These are phyloP conservation scores for Kwoniella sp. DNA, from an alignment of 768 basidiomycete species.

Conservation along the genomic window DNA sequence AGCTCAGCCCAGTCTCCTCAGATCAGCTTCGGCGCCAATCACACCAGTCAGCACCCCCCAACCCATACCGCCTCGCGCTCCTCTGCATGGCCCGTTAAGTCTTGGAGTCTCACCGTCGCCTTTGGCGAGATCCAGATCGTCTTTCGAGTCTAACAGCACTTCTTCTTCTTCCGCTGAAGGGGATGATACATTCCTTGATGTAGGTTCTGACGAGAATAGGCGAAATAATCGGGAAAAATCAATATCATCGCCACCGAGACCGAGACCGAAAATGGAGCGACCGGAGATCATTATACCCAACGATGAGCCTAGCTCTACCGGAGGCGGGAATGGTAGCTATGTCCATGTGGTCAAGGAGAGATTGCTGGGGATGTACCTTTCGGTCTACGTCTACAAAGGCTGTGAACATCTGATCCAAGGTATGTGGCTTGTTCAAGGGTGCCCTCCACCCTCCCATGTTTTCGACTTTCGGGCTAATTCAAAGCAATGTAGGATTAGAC, in stretches of 20 bases:
- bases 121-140: slow-evolving; percentile 27
- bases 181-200: slow-evolving; percentile 5
- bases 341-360: slow-evolving; percentile 83
- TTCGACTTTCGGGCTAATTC: slow-evolving; percentile 3
- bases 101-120: slow-evolving; percentile 19
- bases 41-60: slow-evolving; percentile 12
- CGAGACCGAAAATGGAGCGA: slow-evolving; percentile 6
- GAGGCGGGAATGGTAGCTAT: slow-evolving; percentile 68
- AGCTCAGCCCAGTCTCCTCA: slow-evolving; percentile 6
- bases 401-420: slow-evolving; percentile 56
- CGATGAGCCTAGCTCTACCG: slow-evolving; percentile 21
- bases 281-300: slow-evolving; percentile 33
- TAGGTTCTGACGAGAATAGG: neutral
- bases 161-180: slow-evolving; percentile 13
- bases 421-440: slow-evolving; percentile 3
- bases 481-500: slow-evolving; percentile 64
- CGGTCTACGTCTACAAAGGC: slow-evolving; percentile 56
- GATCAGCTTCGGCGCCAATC: slow-evolving; percentile 29
- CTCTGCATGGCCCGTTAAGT: neutral
- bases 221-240: neutral
- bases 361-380: slow-evolving; percentile 63
- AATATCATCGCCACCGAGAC: neutral
- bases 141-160: slow-evolving; percentile 17
- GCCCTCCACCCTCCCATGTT: too few relatives aligned
- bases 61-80: slow-evolving; percentile 5